A percentile compares a stretch with the other conserved stretches of the same genome.
Evolutionary conservation across 192 early-diverging fungal species (phyloP).

Genomic region (Endogone sp.): DNA sequence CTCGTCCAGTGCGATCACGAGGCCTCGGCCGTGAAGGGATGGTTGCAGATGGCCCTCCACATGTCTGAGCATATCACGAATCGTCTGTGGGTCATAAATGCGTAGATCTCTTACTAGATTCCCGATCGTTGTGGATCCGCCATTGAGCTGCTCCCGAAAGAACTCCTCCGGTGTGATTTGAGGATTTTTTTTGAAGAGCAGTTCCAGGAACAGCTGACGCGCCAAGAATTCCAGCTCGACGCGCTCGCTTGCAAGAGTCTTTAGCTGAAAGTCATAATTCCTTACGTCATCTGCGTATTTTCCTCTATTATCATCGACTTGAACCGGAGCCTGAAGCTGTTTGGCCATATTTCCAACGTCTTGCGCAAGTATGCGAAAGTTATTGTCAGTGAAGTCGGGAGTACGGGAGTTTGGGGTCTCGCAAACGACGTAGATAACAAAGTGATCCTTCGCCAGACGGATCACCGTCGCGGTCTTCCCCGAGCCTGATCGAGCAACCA

Average conservation of each 20-base stretch:
- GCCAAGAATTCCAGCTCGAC: conserved; percentile 27
- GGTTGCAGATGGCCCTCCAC: neutral
- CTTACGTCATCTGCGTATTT: neutral
- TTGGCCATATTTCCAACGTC: conserved; percentile 11
- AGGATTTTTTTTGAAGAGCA: conserved; percentile 17
- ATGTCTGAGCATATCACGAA: conserved; percentile 7
- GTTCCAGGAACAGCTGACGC: conserved; percentile 21
- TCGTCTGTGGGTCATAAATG: conserved; percentile 7
- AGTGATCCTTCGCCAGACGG: too few relatives aligned
- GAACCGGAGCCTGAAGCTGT: neutral
- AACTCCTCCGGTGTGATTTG: conserved; percentile 16
- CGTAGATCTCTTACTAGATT: conserved; percentile 7
- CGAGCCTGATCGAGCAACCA: too few relatives aligned
- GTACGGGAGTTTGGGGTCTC: too few relatives aligned
- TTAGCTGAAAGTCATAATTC: neutral
- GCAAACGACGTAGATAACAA: too few relatives aligned
- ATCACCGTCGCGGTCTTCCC: too few relatives aligned
- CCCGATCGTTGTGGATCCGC: conserved; percentile 15
- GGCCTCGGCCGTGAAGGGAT: conserved; percentile 2
- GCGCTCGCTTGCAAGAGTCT: conserved; percentile 12
- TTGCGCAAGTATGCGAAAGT: conserved; percentile 15
- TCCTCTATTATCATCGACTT: neutral
- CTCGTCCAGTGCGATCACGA: neutral
- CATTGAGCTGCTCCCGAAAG: conserved; percentile 22
- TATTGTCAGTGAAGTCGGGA: too few relatives aligned